phyloP scores from a whole-genome alignment of 177 flowering plant genomes.

The Tripterygium wilfordii region DNA sequence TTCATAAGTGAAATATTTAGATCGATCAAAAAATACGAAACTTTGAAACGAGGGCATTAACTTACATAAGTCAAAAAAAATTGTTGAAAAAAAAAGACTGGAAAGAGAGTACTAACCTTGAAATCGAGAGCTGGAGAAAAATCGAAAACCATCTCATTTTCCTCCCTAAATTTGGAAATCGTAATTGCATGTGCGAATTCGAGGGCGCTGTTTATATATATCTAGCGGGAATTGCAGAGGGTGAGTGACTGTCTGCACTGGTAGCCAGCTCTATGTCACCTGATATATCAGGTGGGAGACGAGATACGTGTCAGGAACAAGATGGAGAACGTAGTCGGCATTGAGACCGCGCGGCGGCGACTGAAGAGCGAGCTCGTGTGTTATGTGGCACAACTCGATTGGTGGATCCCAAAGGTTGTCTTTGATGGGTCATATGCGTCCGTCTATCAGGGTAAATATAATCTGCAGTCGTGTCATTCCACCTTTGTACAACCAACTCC shows the following conservation, averaged over 20 bases:
- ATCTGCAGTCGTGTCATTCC: too few relatives aligned
- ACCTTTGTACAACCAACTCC: too few relatives aligned
- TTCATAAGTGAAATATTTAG: too few relatives aligned
- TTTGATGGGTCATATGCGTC: not conserved
- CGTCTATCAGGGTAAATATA: not conserved
- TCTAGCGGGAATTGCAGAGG: conserved; percentile 36
- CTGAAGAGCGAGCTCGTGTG: conserved; percentile 8
- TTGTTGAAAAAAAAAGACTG: not conserved
- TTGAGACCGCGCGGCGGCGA: conserved; percentile 21
- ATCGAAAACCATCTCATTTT: too few relatives aligned
- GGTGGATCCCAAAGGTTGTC: not conserved
- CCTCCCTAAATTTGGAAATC: conserved; percentile 6
- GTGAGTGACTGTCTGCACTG: conserved; percentile 32
- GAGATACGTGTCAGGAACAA: conserved; percentile 13
- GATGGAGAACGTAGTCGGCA: conserved; percentile 8
- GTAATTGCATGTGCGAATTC: too few relatives aligned
- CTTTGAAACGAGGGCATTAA: not conserved
- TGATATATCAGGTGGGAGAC: conserved; percentile 17
- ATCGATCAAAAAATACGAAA: conserved; percentile 3
- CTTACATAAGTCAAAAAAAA: too few relatives aligned
- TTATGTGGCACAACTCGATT: conserved; percentile 15
- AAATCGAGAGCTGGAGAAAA: conserved; percentile 11
- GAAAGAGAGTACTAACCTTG: conserved; percentile 8
- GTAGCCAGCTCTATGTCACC: conserved; percentile 20
- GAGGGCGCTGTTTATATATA: conserved; percentile 18